Evolutionary conservation across 805 yeast genomes (phyloP), one percentile per base, ranked within the genome.

Genomic region (Suhomyces prunicola): DNA sequence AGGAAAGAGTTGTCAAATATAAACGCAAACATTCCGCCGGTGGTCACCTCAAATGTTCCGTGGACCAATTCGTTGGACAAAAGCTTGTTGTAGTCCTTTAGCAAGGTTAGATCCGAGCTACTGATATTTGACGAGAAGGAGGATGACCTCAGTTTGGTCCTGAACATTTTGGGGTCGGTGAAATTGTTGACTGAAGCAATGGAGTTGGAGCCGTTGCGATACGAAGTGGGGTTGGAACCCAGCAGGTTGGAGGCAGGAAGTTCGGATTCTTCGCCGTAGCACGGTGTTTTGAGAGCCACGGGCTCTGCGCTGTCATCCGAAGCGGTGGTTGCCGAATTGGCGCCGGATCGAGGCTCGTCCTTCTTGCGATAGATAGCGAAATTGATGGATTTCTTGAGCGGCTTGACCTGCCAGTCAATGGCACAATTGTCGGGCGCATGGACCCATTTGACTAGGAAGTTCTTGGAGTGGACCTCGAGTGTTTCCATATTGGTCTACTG

Each of bases 1-100:
- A 97, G 87, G 61, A 91, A 90, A 0, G 96, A 87, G 71, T 93
- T 93, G 70, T 93, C 98, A 64, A 93, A 87, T 24, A 94, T 86
- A 66, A 93, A 88, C 0, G 97, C 97, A 69, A 81, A 87, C 61
- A 86, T 80, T 1, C 93, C 93, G 7, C 86, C 88, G 23, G 77
- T 73, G 2, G 68, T 69, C 2, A 86, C 86, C n/a, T 77, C 75
- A 54, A 86, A 75, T 26, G 76, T 71, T 1, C 92, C 96, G 47
- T 82, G 82, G 50, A 81, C 78, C 61, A 83, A 69, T 55, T 85
- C 87, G 56, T 84, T 85, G 1, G 69, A 89, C 68, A 63, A 61
- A 52, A 76, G 63, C 59, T 74, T 74, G 55, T 77, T 77, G 57
- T 92, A 77, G 57, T 84, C 78, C 51, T 86, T 88, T 31, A 83